Base-by-base conservation (phyloP, 2,329 filamentous ascomycete genomes). In the Cladophialophora bantiana region DNA sequence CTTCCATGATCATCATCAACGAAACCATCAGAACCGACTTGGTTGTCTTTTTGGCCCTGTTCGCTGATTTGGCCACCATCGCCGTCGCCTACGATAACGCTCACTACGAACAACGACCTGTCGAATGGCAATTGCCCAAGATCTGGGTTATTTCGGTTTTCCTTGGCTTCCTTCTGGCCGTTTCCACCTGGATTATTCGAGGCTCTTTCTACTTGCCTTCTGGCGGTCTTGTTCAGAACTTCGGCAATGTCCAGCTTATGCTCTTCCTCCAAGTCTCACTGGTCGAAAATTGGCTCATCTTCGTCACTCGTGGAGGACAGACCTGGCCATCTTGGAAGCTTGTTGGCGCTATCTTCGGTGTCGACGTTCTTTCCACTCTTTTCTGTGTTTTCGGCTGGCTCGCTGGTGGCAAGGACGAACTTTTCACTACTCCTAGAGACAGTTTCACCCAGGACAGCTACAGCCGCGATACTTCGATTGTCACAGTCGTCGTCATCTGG, bases 201-300 rank as follows among this genome's bases (percentile, higher is more conserved):
- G 90, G 86, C 60, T 85, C 89, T 57, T 80, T 92, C 75, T 92
- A 88, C 84, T 79, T 92, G 20, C 80, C 82, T 67, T 87, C 86
- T 78, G 90, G 90, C 76, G 90, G 90, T 83, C 83, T 93, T 74
- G 87, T 93, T 75, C 85, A 91, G 81, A 89, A 90, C 82, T 92
- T 86, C 75, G 90, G 90, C 77, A 88, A 87, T 74, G 85, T 91
- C 70, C 89, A 93, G 81, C 89, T 90, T 75, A 89, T 92, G 67
- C 84, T 96, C 78, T 96, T 96, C 89, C 88, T 96, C 50, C 89
- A 96, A 84, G 89, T 96, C 81, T 93, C 92, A 20, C 88, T 96
- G 68, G 94, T 93, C 74, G 92, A 96, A 87, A 96, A 96, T 85
- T 96, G 93, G 93, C 88, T 96, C 66, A 96, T 96, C 83, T 96